Conservation (phyloP, 129 eudicot genomes). For the Chrysanthemum makinoi region DNA sequence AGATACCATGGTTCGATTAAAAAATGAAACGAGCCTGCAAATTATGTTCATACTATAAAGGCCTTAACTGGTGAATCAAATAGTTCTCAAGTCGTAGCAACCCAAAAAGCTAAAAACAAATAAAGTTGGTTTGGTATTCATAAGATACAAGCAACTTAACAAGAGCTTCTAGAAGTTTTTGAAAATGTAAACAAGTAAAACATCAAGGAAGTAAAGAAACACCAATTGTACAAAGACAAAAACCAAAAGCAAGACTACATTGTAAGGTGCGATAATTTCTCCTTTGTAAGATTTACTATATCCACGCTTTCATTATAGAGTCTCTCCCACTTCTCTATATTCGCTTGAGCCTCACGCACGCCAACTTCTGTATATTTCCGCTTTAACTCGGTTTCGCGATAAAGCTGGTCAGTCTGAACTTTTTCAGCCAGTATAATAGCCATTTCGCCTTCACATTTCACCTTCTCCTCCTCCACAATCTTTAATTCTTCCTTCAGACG, state of each 20-base stretch:
- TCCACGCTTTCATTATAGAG: neutral
- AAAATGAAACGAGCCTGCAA: too few relatives aligned
- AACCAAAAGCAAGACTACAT: neutral
- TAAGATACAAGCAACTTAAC: too few relatives aligned
- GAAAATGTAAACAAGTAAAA: neutral
- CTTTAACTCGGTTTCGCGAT: neutral
- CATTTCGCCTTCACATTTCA: neutral
- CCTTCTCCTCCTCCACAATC: neutral
- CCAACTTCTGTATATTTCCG: neutral
- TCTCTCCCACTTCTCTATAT: neutral
- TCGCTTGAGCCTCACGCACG: neutral
- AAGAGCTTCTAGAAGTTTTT: neutral
- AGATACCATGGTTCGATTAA: too few relatives aligned
- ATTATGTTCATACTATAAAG: too few relatives aligned
- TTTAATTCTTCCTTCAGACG: neutral
- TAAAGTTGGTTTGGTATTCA: too few relatives aligned
- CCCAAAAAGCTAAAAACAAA: too few relatives aligned
- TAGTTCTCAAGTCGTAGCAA: too few relatives aligned
- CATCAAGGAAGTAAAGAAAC: neutral
- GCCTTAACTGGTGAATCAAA: too few relatives aligned
- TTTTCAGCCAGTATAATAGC: neutral
- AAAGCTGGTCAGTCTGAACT: neutral
- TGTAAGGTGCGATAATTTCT: constrained; percentile 4
- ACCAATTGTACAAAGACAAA: neutral
- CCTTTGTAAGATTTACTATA: neutral